Evolutionary conservation across 225 moss, liverwort and hornwort genomes (phyloP).

Genomic region (Ulota crispa): DNA sequence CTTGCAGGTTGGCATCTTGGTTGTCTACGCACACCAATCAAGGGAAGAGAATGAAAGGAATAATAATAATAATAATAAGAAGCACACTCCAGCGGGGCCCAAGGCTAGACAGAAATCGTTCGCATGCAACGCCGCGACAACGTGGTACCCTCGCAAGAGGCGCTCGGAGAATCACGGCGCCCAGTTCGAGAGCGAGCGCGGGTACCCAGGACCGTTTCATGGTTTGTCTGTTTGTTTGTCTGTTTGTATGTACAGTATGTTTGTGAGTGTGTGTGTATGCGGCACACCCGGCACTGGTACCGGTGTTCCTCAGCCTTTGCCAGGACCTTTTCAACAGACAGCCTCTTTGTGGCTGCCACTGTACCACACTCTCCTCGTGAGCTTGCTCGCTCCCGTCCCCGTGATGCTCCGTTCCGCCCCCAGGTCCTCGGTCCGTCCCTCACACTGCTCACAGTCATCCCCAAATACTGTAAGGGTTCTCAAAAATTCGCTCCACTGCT

Average conservation of each 20-base stretch:
- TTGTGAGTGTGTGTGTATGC: background rate
- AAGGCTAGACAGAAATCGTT: background rate
- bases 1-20: background rate
- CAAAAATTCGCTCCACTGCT: too few species aligned
- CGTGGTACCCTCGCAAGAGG: background rate
- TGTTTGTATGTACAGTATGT: background rate
- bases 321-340: conserved; percentile 23
- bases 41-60: background rate
- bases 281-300: conserved; percentile 15
- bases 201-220: background rate
- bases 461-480: too few species aligned
- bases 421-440: too few species aligned
- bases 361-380: background rate
- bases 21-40: background rate
- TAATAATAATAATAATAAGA: too few species aligned
- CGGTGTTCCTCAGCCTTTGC: background rate
- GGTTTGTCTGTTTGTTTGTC: background rate
- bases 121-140: background rate
- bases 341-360: background rate
- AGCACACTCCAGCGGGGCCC: background rate
- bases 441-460: too few species aligned
- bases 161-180: background rate
- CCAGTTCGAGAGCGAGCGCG: background rate
- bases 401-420: too few species aligned
- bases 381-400: background rate